Percentiles rank a stretch among this genome's conserved stretches.
These are phyloP conservation scores for Lentinula boryana DNA, from an alignment of 768 basidiomycete genomes.

Conservation along the genomic window DNA sequence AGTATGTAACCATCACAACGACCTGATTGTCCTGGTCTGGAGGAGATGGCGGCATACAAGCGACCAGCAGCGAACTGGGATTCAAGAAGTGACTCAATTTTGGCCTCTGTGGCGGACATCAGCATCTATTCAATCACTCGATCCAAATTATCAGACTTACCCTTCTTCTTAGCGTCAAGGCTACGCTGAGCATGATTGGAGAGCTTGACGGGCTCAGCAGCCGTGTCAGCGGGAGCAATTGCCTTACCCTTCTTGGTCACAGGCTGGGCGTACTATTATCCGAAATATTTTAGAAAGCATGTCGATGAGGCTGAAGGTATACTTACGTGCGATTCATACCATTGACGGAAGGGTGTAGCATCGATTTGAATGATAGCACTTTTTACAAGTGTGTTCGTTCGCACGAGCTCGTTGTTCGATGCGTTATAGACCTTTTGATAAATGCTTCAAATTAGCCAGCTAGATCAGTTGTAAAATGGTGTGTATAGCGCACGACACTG, in stretches of 20 bases:
- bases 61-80: conserved; percentile 91
- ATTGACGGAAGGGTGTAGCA: conserved; percentile 98
- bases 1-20: conserved; percentile 96
- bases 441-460: neutral
- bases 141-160: conserved; percentile 27
- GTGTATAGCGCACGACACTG: conserved; percentile 68
- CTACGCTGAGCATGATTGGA: conserved; percentile 89
- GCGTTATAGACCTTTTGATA: conserved; percentile 85
- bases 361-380: conserved; percentile 95
- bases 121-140: neutral
- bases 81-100: conserved; percentile 88
- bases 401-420: conserved; percentile 99
- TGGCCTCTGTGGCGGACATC: conserved; percentile 53
- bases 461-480: neutral
- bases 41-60: conserved; percentile 88
- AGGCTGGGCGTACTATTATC: conserved; percentile 82
- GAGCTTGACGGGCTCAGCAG: conserved; percentile 65
- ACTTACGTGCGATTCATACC: conserved; percentile 97
- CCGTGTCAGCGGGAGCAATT: conserved; percentile 35
- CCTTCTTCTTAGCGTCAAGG: conserved; percentile 88
- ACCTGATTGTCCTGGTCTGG: conserved; percentile 94
- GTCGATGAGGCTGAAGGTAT: neutral
- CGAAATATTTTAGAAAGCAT: neutral
- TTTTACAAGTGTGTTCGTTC: conserved; percentile 99
- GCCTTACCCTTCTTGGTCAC: conserved; percentile 88